phyloP scores from a whole-genome alignment of 768 basidiomycete genomes.

The Tricholoma saponaceum region DNA sequence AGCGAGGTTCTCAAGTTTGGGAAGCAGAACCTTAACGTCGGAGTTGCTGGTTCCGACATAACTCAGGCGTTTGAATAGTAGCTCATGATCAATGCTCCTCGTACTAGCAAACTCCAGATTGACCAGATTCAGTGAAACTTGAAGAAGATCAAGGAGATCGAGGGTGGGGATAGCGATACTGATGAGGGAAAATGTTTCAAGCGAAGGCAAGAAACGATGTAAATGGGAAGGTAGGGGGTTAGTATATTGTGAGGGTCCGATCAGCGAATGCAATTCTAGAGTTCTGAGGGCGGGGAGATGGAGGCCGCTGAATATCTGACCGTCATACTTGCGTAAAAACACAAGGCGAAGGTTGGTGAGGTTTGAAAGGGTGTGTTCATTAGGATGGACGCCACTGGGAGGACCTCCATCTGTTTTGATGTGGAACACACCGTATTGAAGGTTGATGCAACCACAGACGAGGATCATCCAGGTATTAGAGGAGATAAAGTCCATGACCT shows the following conservation, averaged over 20 bases:
- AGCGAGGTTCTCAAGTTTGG: background rate
- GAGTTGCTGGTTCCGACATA: background rate
- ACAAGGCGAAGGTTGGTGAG: background rate
- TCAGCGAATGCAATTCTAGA: background rate
- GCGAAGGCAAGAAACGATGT: background rate
- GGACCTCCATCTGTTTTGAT: background rate
- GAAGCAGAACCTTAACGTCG: background rate
- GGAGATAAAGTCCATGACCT: background rate
- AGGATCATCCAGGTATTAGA: background rate
- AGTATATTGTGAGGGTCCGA: background rate
- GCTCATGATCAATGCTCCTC: background rate
- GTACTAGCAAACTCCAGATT: background rate
- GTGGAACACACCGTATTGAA: background rate
- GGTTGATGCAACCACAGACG: background rate
- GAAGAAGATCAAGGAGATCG: background rate
- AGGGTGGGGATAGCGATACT: background rate
- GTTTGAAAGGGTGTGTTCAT: background rate
- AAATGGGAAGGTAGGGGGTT: background rate
- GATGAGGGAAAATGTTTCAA: background rate
- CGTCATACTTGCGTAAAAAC: background rate
- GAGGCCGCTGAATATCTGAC: background rate
- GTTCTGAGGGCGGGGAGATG: background rate
- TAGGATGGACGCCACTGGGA: background rate
- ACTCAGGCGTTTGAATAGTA: background rate
- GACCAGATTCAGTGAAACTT: background rate